Conservation (phyloP, 129 eudicot genomes). For the Sambucus nigra region DNA sequence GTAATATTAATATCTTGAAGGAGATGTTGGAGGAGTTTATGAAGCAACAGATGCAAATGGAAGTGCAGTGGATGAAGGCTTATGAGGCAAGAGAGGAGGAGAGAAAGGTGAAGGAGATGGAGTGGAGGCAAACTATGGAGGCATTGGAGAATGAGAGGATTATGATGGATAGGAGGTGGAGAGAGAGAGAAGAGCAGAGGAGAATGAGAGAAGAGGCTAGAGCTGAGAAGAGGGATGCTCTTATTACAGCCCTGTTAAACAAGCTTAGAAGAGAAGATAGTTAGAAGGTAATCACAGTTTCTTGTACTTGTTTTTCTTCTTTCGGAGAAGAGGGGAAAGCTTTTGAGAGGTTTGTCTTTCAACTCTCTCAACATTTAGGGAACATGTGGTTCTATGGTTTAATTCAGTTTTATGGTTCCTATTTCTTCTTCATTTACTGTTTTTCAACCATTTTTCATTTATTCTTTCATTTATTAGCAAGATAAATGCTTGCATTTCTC, state of each 20-base stretch:
- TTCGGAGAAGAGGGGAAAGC: conserved; percentile 3
- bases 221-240: conserved; percentile 74
- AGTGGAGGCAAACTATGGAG: conserved; percentile 82
- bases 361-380: conserved; percentile 2
- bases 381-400: not conserved
- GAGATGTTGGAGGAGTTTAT: conserved; percentile 64
- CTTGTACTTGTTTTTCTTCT: conserved; percentile 5
- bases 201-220: conserved; percentile 54
- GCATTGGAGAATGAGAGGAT: conserved; percentile 62
- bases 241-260: conserved; percentile 50
- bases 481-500: too few relatives aligned
- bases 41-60: conserved; percentile 76
- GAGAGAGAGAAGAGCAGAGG: conserved; percentile 63
- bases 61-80: conserved; percentile 50
- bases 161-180: conserved; percentile 52
- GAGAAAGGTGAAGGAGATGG: conserved; percentile 55
- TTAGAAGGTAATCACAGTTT: not conserved
- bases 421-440: too few relatives aligned
- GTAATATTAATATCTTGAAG: conserved; percentile 19
- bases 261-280: conserved; percentile 48
- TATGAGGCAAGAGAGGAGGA: conserved; percentile 75
- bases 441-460: too few relatives aligned
- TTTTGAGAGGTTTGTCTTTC: conserved; percentile 12
- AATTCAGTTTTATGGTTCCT: too few relatives aligned
- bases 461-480: too few relatives aligned